Conservation (phyloP, 441 rosid species). For the Gossypium schwendimanii region DNA sequence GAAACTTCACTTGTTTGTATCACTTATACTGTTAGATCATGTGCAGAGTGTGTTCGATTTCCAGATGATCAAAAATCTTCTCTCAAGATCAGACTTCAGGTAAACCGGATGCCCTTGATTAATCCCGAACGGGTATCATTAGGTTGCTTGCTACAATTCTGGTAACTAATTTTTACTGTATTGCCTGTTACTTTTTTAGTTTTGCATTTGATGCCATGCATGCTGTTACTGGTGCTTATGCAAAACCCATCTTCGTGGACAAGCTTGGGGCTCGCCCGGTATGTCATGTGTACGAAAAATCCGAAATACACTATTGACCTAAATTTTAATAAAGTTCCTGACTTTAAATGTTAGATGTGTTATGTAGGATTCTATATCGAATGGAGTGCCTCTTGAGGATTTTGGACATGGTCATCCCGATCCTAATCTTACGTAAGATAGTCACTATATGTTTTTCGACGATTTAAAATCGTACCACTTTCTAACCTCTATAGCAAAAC, state of each 20-base stretch:
- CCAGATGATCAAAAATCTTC: conserved; percentile 67
- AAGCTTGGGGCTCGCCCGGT: conserved; percentile 70
- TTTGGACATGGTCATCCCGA: conserved; percentile 98
- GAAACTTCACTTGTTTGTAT: conserved; percentile 14
- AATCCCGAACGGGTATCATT: not conserved
- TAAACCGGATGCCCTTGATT: conserved; percentile 23
- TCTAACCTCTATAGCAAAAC: conserved; percentile 23
- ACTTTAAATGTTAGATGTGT: conserved; percentile 20
- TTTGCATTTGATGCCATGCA: conserved; percentile 92
- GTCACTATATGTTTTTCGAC: not conserved
- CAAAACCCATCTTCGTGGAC: conserved; percentile 85
- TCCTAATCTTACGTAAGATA: conserved; percentile 86
- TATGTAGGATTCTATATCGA: conserved; percentile 70
- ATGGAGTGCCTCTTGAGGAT: conserved; percentile 87
- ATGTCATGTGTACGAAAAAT: conserved; percentile 20
- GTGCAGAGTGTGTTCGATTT: conserved; percentile 87
- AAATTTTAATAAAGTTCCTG: conserved; percentile 12
- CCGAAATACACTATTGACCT: conserved; percentile 5
- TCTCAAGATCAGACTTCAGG: conserved; percentile 74
- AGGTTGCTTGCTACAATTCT: not conserved
- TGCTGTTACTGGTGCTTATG: conserved; percentile 96
- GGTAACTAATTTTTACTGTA: conserved; percentile 12
- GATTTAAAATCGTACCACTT: conserved; percentile 11
- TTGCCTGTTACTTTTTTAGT: conserved; percentile 32
- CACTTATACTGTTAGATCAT: conserved; percentile 21